Conservation (phyloP, 176 grass and related monocot genomes). For the Triticum timopheevii region DNA sequence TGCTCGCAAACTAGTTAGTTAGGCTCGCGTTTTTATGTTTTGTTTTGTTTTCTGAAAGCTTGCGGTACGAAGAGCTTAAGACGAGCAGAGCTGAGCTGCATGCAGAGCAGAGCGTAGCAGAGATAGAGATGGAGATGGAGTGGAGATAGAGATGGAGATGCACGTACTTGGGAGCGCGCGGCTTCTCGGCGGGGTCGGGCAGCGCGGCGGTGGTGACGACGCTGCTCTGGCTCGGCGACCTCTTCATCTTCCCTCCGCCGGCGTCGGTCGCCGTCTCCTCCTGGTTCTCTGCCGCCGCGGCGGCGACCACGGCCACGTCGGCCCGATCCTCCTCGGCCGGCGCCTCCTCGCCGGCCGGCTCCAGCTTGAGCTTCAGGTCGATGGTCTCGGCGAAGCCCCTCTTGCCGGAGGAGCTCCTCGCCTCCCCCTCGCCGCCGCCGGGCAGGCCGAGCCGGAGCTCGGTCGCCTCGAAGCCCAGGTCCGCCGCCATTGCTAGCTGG, state of each 20-base stretch:
- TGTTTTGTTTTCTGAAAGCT: background rate
- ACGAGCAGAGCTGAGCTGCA: background rate
- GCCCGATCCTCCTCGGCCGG: background rate
- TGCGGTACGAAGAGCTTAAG: background rate
- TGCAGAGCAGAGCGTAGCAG: background rate
- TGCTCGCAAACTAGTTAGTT: background rate
- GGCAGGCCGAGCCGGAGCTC: slow-evolving; percentile 96
- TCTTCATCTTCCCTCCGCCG: slow-evolving; percentile 40
- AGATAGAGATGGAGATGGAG: background rate
- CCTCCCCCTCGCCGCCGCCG: slow-evolving; percentile 32
- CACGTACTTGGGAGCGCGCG: slow-evolving; percentile 75
- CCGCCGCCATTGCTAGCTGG: slow-evolving; percentile 41
- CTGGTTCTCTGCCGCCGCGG: background rate
- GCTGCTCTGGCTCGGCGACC: slow-evolving; percentile 57
- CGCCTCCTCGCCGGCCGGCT: slow-evolving; percentile 27
- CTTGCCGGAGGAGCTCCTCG: slow-evolving; percentile 61
- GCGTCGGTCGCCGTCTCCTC: background rate
- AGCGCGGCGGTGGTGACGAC: slow-evolving; percentile 32
- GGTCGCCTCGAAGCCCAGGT: slow-evolving; percentile 70
- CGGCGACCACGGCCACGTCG: background rate
- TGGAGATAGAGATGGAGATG: background rate
- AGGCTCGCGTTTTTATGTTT: background rate
- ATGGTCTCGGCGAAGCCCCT: slow-evolving; percentile 86
- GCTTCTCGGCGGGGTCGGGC: slow-evolving; percentile 75
- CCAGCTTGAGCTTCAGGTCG: slow-evolving; percentile 88